Conservation (phyloP, 2,329 filamentous ascomycete genomes). For the Aspergillus proliferans region DNA sequence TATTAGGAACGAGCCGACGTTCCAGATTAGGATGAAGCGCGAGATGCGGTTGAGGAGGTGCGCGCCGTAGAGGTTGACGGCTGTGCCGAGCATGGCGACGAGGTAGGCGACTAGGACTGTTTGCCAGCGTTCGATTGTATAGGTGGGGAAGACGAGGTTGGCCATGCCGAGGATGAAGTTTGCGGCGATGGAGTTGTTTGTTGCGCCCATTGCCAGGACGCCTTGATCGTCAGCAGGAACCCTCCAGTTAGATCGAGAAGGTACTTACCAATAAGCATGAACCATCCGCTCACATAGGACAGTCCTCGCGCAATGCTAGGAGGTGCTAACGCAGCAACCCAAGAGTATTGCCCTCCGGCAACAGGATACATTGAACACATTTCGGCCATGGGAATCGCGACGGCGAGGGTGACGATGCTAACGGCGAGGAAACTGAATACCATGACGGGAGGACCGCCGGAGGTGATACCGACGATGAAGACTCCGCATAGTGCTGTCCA, state of each 20-base stretch:
- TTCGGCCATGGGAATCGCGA: conserved; percentile 55
- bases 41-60: conserved; percentile 49
- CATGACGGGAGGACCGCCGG: conserved; percentile 55
- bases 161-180: conserved; percentile 53
- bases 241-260: too few species aligned
- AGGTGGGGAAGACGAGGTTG: conserved; percentile 47
- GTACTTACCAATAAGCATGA: conserved; percentile 42
- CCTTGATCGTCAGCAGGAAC: conserved; percentile 26
- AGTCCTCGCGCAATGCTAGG: conserved; percentile 38
- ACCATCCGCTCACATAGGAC: conserved; percentile 45
- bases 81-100: conserved; percentile 40
- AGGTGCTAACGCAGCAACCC: conserved; percentile 53
- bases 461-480: conserved; percentile 50
- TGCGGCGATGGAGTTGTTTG: conserved; percentile 49
- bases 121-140: conserved; percentile 52
- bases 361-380: conserved; percentile 53
- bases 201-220: conserved; percentile 49
- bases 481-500: conserved; percentile 54
- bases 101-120: conserved; percentile 49
- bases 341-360: conserved; percentile 53
- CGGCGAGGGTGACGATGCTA: conserved; percentile 45
- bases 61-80: conserved; percentile 46
- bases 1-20: conserved; percentile 48
- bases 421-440: conserved; percentile 53
- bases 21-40: conserved; percentile 47